A percentile compares a stretch with the other conserved stretches of the same genome.
These are phyloP conservation scores for Hyaloperonospora arabidopsidis DNA, from an alignment of 352 stramenopile genomes.

Conservation along the genomic window DNA sequence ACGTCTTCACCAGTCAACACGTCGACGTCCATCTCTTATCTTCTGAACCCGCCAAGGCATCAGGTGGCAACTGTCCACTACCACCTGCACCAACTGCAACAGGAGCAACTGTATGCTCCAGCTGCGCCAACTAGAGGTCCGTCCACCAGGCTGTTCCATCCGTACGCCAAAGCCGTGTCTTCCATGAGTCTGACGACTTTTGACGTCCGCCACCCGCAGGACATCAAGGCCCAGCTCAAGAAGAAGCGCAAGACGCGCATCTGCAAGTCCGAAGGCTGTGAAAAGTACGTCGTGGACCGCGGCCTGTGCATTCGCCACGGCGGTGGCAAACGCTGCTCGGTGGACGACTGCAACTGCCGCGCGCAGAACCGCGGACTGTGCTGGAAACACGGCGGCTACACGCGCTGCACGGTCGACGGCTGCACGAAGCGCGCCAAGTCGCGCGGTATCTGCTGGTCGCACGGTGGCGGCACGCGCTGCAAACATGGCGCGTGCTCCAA, in stretches of 20 bases:
- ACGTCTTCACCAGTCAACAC: slow-evolving; percentile 14
- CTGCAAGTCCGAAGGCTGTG: slow-evolving; percentile 37
- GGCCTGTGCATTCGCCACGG: slow-evolving; percentile 39
- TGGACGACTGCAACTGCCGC: slow-evolving; percentile 41
- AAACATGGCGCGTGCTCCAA: slow-evolving; percentile 44
- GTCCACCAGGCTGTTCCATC: slow-evolving; percentile 22
- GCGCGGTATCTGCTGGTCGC: slow-evolving; percentile 67
- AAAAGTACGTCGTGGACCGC: slow-evolving; percentile 51
- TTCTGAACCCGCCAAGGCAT: slow-evolving; percentile 25
- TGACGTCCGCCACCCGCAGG: slow-evolving; percentile 11
- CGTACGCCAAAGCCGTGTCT: slow-evolving; percentile 16
- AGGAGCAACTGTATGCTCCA: slow-evolving; percentile 3
- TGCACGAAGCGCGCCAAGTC: slow-evolving; percentile 65
- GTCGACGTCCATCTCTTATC: slow-evolving; percentile 29
- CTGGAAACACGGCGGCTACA: slow-evolving; percentile 55
- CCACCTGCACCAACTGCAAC: slow-evolving; percentile 2
- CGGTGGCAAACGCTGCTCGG: slow-evolving; percentile 42
- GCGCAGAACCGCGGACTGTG: slow-evolving; percentile 44
- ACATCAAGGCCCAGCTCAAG: slow-evolving; percentile 15
- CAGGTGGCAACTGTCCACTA: slow-evolving; percentile 4
- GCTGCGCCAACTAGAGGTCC: slow-evolving; percentile 1
- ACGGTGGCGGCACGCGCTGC: slow-evolving; percentile 60
- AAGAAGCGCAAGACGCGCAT: slow-evolving; percentile 34
- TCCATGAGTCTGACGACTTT: slow-evolving; percentile 5
- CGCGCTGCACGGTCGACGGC: slow-evolving; percentile 51